phyloP scores from a whole-genome alignment of 176 grass and related monocot genomes.

The Tillandsia leiboldiana region DNA sequence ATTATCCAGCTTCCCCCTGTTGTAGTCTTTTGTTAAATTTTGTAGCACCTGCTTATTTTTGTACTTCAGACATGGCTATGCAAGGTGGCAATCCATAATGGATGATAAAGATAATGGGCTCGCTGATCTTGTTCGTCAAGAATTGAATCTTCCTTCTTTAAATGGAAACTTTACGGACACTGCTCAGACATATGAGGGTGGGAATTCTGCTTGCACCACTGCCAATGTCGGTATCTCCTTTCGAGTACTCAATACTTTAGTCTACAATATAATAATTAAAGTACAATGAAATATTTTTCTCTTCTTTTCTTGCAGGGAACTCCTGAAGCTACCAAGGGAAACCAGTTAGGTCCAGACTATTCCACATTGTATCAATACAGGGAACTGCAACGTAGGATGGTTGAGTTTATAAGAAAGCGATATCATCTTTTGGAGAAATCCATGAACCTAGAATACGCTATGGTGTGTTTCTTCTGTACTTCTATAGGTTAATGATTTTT shows the following conservation, averaged over 20 bases:
- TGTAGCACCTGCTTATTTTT: slow-evolving; percentile 14
- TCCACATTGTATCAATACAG: slow-evolving; percentile 41
- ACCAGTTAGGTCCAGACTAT: slow-evolving; percentile 28
- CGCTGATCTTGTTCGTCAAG: slow-evolving; percentile 62
- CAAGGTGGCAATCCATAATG: slow-evolving; percentile 89
- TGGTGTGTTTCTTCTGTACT: slow-evolving; percentile 36
- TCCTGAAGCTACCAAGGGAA: slow-evolving; percentile 48
- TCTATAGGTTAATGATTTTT: not conserved
- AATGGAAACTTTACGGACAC: slow-evolving; percentile 29
- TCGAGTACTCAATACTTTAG: slow-evolving; percentile 4
- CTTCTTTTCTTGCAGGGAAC: slow-evolving; percentile 48
- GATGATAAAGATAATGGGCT: slow-evolving; percentile 75
- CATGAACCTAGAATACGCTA: slow-evolving; percentile 78
- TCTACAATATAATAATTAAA: slow-evolving; percentile 6
- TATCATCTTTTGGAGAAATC: slow-evolving; percentile 89
- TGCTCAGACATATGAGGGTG: slow-evolving; percentile 42
- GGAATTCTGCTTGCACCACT: slow-evolving; percentile 15
- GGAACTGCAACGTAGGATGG: slow-evolving; percentile 75
- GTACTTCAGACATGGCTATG: slow-evolving; percentile 81
- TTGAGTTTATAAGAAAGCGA: slow-evolving; percentile 92
- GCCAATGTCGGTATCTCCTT: slow-evolving; percentile 35
- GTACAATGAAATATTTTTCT: slow-evolving; percentile 8
- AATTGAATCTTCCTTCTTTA: slow-evolving; percentile 59
- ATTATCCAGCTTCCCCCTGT: no score
- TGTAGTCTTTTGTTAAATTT: not conserved